phyloP scores from a whole-genome alignment of 2,329 filamentous ascomycete species.

The Penicillium griseofulvum region DNA sequence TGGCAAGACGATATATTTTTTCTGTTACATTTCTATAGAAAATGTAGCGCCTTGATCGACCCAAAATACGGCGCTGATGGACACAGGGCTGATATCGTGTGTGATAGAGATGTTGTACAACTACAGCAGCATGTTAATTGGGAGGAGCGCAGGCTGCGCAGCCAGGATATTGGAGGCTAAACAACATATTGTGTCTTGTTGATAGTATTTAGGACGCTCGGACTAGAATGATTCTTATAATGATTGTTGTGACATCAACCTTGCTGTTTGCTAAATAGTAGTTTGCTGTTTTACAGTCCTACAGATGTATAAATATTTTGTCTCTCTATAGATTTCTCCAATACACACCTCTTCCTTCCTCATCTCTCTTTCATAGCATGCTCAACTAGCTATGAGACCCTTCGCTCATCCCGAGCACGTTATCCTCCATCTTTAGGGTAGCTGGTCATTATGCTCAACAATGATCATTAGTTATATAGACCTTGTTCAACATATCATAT shows the following conservation, averaged over 20 bases:
- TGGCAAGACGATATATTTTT: not conserved
- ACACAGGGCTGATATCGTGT: not conserved
- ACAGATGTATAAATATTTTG: too few relatives aligned
- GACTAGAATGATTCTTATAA: not conserved
- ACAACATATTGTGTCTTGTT: not conserved
- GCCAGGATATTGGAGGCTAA: too few relatives aligned
- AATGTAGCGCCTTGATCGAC: not conserved
- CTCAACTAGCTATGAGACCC: too few relatives aligned
- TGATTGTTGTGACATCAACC: not conserved
- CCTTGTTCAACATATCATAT: not conserved
- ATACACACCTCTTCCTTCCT: too few relatives aligned
- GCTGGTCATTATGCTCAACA: not conserved
- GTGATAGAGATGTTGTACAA: not conserved
- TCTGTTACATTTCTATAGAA: not conserved
- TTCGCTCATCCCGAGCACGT: too few relatives aligned
- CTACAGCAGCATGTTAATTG: fast-evolving
- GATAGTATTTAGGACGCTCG: not conserved
- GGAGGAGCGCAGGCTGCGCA: fast-evolving
- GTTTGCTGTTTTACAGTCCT: too few relatives aligned
- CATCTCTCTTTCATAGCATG: too few relatives aligned
- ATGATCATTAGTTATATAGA: not conserved
- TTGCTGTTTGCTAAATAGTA: too few relatives aligned
- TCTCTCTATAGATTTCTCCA: too few relatives aligned
- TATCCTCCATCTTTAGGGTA: too few relatives aligned
- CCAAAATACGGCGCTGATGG: too few relatives aligned